Percentiles rank a stretch among this genome's conserved stretches.
phyloP scores from a whole-genome alignment of 257 asterid species.

The Phtheirospermum japonicum region DNA sequence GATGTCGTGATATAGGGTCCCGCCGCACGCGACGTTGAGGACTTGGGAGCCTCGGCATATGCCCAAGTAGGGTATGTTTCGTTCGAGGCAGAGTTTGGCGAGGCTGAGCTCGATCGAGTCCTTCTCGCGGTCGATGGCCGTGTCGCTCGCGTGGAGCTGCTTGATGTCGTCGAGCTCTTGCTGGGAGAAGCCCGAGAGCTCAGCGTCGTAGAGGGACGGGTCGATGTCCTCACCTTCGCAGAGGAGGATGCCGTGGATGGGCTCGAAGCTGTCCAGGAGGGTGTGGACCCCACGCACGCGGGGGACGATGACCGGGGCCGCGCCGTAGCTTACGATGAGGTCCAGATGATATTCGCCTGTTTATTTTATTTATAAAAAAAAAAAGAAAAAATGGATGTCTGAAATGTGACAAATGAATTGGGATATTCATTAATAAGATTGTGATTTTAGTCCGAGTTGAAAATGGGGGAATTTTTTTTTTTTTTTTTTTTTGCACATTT shows the following conservation, averaged over 20 bases:
- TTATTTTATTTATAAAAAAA: too few species aligned
- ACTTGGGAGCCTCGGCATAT: conserved; percentile 77
- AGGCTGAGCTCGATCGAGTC: conserved; percentile 59
- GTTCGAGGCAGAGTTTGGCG: conserved; percentile 62
- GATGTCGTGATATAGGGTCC: conserved; percentile 70
- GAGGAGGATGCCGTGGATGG: conserved; percentile 8
- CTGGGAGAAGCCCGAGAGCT: conserved; percentile 23
- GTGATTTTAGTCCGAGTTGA: too few species aligned
- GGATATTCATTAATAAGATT: too few species aligned
- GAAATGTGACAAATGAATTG: too few species aligned
- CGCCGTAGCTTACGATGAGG: conserved; percentile 64
- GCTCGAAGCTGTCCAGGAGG: conserved; percentile 10
- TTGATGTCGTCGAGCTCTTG: conserved; percentile 54
- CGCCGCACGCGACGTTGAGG: conserved; percentile 78
- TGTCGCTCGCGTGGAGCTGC: conserved; percentile 45
- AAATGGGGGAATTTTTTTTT: too few species aligned
- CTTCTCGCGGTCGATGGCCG: conserved; percentile 56
- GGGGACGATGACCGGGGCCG: conserved; percentile 61
- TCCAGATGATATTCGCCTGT: conserved; percentile 69
- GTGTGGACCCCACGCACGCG: conserved; percentile 57
- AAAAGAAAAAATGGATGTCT: too few species aligned
- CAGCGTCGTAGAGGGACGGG: neutral
- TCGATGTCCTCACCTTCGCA: conserved; percentile 14
- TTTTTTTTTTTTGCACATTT: too few species aligned
- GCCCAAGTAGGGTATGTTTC: conserved; percentile 70